phyloP scores from a whole-genome alignment of 192 early-diverging fungal genomes.

The Entomortierella lignicola region DNA sequence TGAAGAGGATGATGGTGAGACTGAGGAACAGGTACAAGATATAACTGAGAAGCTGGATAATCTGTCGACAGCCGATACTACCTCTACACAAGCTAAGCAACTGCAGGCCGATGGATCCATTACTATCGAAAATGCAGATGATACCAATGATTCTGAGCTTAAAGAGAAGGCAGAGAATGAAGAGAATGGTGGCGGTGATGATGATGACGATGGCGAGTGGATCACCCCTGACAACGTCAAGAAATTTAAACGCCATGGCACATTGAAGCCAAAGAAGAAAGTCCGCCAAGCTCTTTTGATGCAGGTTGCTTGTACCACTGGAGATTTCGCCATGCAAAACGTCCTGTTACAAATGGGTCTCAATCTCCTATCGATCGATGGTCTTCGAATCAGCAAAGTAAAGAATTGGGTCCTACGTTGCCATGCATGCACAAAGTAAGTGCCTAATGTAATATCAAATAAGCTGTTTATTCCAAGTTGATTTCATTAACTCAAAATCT shows the following conservation, averaged over 20 bases:
- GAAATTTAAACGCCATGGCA: slow-evolving; percentile 71
- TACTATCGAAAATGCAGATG: background rate
- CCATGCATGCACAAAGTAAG: slow-evolving; percentile 91
- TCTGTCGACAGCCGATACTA: slow-evolving; percentile 18
- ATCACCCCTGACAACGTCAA: slow-evolving; percentile 93
- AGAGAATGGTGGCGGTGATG: slow-evolving; percentile 34
- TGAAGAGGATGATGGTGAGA: slow-evolving; percentile 5
- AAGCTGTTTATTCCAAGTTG: background rate
- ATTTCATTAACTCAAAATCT: background rate
- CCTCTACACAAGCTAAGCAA: background rate
- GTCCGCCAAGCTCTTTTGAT: slow-evolving; percentile 53
- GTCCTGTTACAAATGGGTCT: slow-evolving; percentile 94
- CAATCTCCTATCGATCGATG: slow-evolving; percentile 85
- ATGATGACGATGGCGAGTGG: slow-evolving; percentile 85
- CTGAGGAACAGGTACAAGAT: slow-evolving; percentile 26
- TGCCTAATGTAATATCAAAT: background rate
- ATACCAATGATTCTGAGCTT: background rate
- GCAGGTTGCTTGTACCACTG: slow-evolving; percentile 89
- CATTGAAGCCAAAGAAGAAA: slow-evolving; percentile 56
- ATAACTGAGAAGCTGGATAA: slow-evolving; percentile 34
- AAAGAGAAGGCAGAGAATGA: slow-evolving; percentile 26
- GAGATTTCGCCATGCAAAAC: slow-evolving; percentile 98
- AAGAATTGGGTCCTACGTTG: slow-evolving; percentile 94
- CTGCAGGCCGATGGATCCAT: background rate
- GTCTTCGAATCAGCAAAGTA: slow-evolving; percentile 77